Evolutionary conservation across 306 rosid genomes (phyloP), one percentile per base, ranked within the genome.

Genomic region (Trifolium repens): DNA sequence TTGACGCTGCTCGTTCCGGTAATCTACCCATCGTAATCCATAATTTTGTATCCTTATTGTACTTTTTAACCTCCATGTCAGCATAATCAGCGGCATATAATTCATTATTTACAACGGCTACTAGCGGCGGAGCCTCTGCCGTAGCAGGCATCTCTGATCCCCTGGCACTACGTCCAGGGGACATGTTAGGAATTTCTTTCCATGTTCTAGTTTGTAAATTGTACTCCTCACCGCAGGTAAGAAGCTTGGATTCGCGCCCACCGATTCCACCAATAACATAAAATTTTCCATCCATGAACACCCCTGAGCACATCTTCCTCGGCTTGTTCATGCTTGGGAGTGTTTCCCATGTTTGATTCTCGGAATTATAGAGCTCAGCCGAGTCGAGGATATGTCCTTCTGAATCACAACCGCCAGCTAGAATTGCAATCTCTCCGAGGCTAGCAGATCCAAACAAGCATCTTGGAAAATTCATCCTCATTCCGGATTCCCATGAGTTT

Each of bases 401-500:
- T 2, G 96, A 89, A 79, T 94, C 92, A 74, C 97, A 94, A 1
- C 98, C 98, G 2, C 98, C 98, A 0, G 97, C 98, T 58, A 94
- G 79, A 73, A 94, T 94, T 7, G 98, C 98, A 7, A 84, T 86
- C 89, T 94, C 97, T 10, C 91, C 93, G 0, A 84, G 84, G 73
- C 98, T 89, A 17, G 98, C 98, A 53, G 98, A 94, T 72, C 98
- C 97, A 42, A 94, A 94, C 86, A 94, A 87, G 80, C 96, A 91
- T 83, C 97, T 89, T 14, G 98, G 98, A 66, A 81, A 83, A 72
- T 91, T 89, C 98, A 91, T 94, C 67, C 82, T 83, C 84, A 83
- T 84, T 27, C 96, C 98, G 14, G 90, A 76, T 16, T 89, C 69
- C 98, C 98, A 94, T 0, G 97, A 91, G 84, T 94, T 91, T n/a